phyloP scores from a whole-genome alignment of 2,329 filamentous ascomycete species.

The Aspergillus pseudonomiae region DNA sequence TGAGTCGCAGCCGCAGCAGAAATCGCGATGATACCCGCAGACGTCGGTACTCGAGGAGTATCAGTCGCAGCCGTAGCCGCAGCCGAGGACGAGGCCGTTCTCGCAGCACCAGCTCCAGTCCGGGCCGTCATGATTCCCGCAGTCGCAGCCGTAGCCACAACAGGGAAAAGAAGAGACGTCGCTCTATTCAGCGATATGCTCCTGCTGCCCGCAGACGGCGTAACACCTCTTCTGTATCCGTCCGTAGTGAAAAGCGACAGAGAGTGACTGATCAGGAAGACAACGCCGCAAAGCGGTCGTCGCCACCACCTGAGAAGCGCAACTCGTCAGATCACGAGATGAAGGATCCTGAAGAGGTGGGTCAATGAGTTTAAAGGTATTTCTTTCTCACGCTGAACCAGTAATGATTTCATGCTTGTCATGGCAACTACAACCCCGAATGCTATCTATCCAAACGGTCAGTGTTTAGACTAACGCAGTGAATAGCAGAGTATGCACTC shows the following conservation, averaged over 20 bases:
- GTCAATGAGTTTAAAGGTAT: conserved; percentile 29
- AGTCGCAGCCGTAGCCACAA: conserved; percentile 34
- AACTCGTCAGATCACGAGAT: conserved; percentile 23
- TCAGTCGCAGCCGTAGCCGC: conserved; percentile 35
- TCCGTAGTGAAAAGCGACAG: conserved; percentile 45
- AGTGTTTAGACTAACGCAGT: conserved; percentile 20
- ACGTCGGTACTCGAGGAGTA: conserved; percentile 28
- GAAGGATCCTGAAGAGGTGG: conserved; percentile 36
- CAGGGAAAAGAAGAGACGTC: conserved; percentile 45
- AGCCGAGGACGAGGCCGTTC: conserved; percentile 33
- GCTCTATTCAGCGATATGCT: conserved; percentile 50
- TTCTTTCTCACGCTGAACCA: background rate
- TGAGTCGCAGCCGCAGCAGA: conserved; percentile 46
- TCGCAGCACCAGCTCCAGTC: conserved; percentile 47
- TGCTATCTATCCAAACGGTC: background rate
- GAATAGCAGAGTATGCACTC: conserved; percentile 9
- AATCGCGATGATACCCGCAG: conserved; percentile 36
- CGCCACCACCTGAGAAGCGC: conserved; percentile 22
- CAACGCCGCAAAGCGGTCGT: conserved; percentile 26
- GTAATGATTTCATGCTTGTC: conserved; percentile 16
- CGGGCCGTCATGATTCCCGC: conserved; percentile 33
- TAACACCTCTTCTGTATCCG: conserved; percentile 47
- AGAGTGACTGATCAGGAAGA: conserved; percentile 44
- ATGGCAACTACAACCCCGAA: conserved; percentile 8
- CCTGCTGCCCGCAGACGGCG: conserved; percentile 44